phyloP scores from a whole-genome alignment of 2,329 filamentous ascomycete species.

The Sporothrix brasiliensis region DNA sequence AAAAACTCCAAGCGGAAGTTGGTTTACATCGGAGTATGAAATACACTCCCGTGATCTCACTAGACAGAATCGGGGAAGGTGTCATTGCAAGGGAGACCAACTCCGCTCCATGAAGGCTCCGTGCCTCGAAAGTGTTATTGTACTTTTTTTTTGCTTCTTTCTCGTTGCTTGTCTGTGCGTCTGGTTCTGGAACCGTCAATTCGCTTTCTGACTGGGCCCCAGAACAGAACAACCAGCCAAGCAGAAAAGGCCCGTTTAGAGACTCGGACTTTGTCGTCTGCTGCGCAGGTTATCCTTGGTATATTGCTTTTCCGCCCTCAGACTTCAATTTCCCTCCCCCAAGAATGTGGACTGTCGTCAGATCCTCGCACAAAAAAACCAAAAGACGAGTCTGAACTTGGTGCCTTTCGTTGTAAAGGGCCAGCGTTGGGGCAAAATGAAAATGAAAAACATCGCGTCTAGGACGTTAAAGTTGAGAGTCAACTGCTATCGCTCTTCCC shows the following conservation, averaged over 20 bases:
- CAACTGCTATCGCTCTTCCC: no score
- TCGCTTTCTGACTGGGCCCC: neutral
- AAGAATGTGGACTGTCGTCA: no score
- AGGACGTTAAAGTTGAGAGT: no score
- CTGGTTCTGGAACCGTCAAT: no score
- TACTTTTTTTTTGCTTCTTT: neutral
- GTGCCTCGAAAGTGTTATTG: neutral
- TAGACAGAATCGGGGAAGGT: neutral
- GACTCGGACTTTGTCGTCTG: neutral
- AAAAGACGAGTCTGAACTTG: no score
- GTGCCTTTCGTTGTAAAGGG: no score
- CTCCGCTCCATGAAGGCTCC: neutral
- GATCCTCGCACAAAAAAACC: no score
- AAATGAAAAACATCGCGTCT: no score
- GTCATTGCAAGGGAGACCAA: neutral
- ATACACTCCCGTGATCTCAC: neutral
- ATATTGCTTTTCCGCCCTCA: neutral
- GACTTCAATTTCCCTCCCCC: neutral
- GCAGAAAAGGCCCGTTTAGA: slow-evolving; percentile 10
- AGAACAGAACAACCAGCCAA: neutral
- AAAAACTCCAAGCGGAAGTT: neutral
- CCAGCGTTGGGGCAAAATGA: no score
- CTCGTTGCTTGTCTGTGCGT: neutral
- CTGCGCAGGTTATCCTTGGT: neutral
- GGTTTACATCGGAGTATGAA: neutral